A percentile compares a stretch with the other conserved stretches of the same genome.
Evolutionary conservation across 257 asterid species (phyloP).

Genomic region (Salvia splendens): DNA sequence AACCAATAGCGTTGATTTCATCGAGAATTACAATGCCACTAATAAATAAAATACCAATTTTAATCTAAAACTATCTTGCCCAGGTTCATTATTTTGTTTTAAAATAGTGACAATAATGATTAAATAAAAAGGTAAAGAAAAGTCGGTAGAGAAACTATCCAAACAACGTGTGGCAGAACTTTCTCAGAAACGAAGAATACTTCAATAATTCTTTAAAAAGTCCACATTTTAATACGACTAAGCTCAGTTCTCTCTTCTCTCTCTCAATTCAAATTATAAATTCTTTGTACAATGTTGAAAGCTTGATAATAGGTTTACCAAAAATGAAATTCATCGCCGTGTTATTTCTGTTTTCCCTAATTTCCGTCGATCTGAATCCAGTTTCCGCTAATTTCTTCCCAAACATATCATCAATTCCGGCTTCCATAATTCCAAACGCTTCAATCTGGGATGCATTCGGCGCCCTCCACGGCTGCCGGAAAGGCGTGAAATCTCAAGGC

Average conservation of each 20-base stretch:
- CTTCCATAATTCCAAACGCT: slow-evolving; percentile 43
- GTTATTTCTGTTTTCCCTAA: slow-evolving; percentile 7
- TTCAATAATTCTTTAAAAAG: background rate
- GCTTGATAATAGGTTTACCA: background rate
- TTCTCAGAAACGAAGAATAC: background rate
- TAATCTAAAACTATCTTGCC: too few relatives aligned
- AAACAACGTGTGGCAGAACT: slow-evolving; percentile 1
- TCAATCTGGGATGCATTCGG: slow-evolving; percentile 61
- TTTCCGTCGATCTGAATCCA: slow-evolving; percentile 21
- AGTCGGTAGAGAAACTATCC: background rate
- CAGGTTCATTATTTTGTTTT: too few relatives aligned
- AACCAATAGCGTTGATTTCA: too few relatives aligned
- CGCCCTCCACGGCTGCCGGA: slow-evolving; percentile 51
- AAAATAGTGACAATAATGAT: background rate
- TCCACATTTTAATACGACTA: background rate
- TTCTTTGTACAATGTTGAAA: background rate
- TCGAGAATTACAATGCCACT: background rate
- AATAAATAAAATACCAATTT: too few relatives aligned
- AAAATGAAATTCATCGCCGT: slow-evolving; percentile 34
- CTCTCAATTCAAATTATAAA: background rate
- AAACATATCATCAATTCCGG: slow-evolving; percentile 56
- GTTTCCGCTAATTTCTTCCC: slow-evolving; percentile 61
- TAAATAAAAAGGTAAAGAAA: background rate
- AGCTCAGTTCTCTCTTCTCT: background rate
- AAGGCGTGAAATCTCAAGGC: slow-evolving; percentile 53